Evolutionary conservation across 768 basidiomycete genomes (phyloP).

Genomic region (Neoboletus subvelutipes): DNA sequence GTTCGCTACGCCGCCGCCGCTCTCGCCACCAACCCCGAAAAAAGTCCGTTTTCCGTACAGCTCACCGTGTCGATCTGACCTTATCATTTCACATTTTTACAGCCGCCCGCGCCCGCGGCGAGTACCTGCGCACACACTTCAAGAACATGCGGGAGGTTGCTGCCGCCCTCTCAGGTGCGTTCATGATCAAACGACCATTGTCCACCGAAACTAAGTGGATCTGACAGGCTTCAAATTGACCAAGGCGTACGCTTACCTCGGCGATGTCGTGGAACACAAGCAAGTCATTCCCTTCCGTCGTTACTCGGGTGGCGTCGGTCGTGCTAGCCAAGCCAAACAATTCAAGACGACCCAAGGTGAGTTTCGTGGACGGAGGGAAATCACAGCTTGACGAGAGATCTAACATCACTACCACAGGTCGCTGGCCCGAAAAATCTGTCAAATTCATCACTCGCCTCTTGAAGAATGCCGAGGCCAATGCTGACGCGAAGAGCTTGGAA

Average conservation of each 20-base stretch:
- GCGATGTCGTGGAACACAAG: constrained; percentile 94
- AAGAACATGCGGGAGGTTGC: constrained; percentile 99
- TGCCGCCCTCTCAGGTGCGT: constrained; percentile 84
- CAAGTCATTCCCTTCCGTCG: constrained; percentile 95
- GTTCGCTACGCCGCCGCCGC: constrained; percentile 94
- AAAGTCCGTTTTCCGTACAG: constrained; percentile 56
- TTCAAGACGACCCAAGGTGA: constrained; percentile 95
- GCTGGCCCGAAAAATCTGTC: constrained; percentile 99
- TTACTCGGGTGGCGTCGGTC: constrained; percentile 93
- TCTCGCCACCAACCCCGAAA: constrained; percentile 90
- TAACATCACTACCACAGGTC: constrained; percentile 56
- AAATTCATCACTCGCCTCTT: constrained; percentile 91
- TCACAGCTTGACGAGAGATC: neutral
- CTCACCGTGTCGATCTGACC: constrained; percentile 8
- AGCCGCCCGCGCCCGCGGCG: constrained; percentile 92
- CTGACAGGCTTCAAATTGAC: constrained; percentile 80
- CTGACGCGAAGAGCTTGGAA: constrained; percentile 94
- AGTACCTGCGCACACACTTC: constrained; percentile 99
- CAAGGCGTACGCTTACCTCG: constrained; percentile 94
- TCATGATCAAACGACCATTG: neutral
- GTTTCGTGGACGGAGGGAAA: constrained; percentile 28
- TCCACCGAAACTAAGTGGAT: constrained; percentile 2
- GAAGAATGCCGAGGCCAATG: constrained; percentile 99
- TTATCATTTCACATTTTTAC: constrained; percentile 16
- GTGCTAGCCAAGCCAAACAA: constrained; percentile 92